phyloP scores from a whole-genome alignment of 176 grass and related monocot species.

The Triticum monococcum region DNA sequence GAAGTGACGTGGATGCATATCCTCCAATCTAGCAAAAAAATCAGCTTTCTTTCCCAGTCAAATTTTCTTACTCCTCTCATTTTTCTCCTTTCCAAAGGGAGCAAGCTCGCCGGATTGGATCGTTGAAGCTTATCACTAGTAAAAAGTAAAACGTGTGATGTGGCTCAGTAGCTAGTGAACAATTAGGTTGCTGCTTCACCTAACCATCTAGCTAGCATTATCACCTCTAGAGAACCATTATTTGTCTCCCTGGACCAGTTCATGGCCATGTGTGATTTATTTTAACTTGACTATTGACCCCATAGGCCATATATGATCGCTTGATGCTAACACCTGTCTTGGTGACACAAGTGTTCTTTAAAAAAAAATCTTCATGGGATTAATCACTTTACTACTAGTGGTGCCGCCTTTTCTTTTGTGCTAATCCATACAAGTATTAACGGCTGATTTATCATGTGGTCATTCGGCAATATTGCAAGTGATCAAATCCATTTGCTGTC shows the following conservation, averaged over 20 bases:
- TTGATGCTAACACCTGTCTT: conserved; percentile 12
- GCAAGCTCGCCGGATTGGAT: conserved; percentile 30
- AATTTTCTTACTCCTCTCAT: conserved; percentile 30
- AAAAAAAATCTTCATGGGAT: neutral
- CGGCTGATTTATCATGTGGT: neutral
- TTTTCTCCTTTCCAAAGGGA: conserved; percentile 38
- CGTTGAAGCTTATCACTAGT: conserved; percentile 4
- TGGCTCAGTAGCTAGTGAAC: neutral
- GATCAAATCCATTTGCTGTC: neutral
- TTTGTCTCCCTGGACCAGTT: conserved; percentile 10
- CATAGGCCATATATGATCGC: neutral
- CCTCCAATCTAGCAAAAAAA: conserved; percentile 26
- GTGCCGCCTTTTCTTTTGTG: neutral
- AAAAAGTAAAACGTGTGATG: conserved; percentile 19
- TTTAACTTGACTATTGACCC: conserved; percentile 41
- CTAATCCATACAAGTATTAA: conserved; percentile 26
- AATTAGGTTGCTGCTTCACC: conserved; percentile 20
- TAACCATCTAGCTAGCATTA: conserved; percentile 26
- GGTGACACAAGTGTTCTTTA: neutral
- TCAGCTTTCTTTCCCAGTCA: conserved; percentile 2
- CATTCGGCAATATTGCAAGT: neutral
- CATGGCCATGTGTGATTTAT: conserved; percentile 12
- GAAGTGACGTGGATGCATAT: conserved; percentile 18
- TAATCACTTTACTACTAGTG: neutral
- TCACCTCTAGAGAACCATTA: conserved; percentile 10